Base-by-base conservation (phyloP, 2,329 filamentous ascomycete genomes). In the Fusarium secorum region DNA sequence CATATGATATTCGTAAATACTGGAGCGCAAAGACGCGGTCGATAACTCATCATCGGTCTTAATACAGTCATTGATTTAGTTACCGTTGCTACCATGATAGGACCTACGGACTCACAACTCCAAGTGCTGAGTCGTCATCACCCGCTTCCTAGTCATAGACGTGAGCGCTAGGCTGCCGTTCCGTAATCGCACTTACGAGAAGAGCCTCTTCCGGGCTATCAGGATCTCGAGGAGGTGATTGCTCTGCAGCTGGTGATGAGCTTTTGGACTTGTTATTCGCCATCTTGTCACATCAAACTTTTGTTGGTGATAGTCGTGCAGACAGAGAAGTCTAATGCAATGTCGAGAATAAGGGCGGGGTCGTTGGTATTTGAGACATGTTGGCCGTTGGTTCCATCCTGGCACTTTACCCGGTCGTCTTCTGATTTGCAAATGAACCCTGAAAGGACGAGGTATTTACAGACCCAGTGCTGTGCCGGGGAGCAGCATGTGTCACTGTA, bases 11-110 rank as follows among this genome's bases (percentile, higher is more conserved):
- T 72, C 68, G 6, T 36, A 49, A 14, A 72, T 60, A 17, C 70
- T 72, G 1, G 70, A 72, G 0, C 66, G 69, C 14, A 72, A 36
- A 1, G 70, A 72, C 1, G 59, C 56, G 5, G 70, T 72, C 7
- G 70, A 72, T 15, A 72, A 15, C 4, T 72, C 60, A 11, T 72
- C 68, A 4, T 71, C 65, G 2, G 55, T 66, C 65, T 70, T 45
- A 2, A 15, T 9, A 20, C 0, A 18, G 5, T 0, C n/a, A 7
- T 14, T 11, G 1, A 5, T 2, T 35, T 4, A 15, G 20, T 35
- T 14, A 14, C 9, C 17, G 20, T 17, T 2, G 7, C 11, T 14
- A 26, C 11, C 14, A 8, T n/a, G 22, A 22, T 32, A 3, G 0
- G 3, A 5, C 9, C 30, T 7, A 0, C 4, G 5, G 8, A 55